These are phyloP conservation scores for Phytopythium helicoides DNA, from an alignment of 352 stramenopile species.

Conservation along the genomic window DNA sequence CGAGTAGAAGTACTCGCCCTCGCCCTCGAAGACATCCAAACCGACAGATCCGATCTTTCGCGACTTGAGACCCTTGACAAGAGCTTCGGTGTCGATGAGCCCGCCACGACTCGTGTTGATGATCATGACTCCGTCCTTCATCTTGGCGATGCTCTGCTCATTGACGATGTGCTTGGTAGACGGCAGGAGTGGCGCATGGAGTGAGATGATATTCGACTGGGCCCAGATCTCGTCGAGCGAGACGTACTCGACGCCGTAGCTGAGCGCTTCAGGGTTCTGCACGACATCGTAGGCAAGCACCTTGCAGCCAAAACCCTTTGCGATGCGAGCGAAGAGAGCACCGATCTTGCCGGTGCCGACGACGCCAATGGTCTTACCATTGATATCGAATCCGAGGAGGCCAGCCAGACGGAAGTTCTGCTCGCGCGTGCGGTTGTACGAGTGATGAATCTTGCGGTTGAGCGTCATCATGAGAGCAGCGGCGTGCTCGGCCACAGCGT, in stretches of 20 bases:
- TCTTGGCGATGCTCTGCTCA: slow-evolving; percentile 70
- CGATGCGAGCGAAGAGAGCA: slow-evolving; percentile 53
- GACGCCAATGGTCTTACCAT: slow-evolving; percentile 73
- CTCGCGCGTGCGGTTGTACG: slow-evolving; percentile 54
- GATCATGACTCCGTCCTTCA: slow-evolving; percentile 88
- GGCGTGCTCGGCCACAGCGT: slow-evolving; percentile 77
- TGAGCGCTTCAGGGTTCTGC: slow-evolving; percentile 43
- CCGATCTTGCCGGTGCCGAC: slow-evolving; percentile 51
- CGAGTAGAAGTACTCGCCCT: slow-evolving; percentile 77
- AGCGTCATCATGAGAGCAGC: slow-evolving; percentile 69
- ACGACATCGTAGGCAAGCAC: slow-evolving; percentile 68
- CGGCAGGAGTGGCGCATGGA: slow-evolving; percentile 83
- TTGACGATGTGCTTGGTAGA: slow-evolving; percentile 87
- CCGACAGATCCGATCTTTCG: slow-evolving; percentile 76
- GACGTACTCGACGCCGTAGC: slow-evolving; percentile 50
- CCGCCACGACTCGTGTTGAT: slow-evolving; percentile 91
- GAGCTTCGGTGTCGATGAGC: slow-evolving; percentile 79
- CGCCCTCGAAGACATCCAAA: slow-evolving; percentile 87
- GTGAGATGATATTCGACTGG: slow-evolving; percentile 84
- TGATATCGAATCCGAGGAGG: slow-evolving; percentile 56
- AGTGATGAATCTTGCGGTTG: slow-evolving; percentile 59
- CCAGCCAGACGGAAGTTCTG: slow-evolving; percentile 58
- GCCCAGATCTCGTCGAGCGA: slow-evolving; percentile 59
- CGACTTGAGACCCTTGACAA: slow-evolving; percentile 78
- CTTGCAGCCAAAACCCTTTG: slow-evolving; percentile 34